These are phyloP conservation scores for Beverwykella pulmonaria DNA, from an alignment of 495 filamentous ascomycete genomes.

Conservation along the genomic window DNA sequence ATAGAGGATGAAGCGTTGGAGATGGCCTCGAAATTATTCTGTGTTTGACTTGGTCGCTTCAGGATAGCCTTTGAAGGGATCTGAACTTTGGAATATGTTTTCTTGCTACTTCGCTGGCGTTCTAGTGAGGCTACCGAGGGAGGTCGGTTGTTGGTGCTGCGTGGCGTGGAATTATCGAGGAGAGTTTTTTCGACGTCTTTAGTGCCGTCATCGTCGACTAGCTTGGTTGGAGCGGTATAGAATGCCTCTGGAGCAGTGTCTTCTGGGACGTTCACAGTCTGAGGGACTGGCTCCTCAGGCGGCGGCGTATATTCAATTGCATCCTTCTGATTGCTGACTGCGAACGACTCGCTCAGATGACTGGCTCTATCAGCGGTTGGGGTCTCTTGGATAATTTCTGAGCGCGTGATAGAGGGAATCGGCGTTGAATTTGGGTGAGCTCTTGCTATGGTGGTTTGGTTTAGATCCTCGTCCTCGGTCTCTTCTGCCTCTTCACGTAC, in stretches of 20 bases:
- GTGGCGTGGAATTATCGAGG: neutral
- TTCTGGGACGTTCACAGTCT: neutral
- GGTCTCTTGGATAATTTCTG: conserved; percentile 33
- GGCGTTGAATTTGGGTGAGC: conserved; percentile 17
- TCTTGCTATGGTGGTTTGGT: conserved; percentile 1
- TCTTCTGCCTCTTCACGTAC: neutral
- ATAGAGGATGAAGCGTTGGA: neutral
- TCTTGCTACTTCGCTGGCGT: neutral
- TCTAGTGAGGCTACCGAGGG: neutral
- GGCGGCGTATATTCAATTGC: conserved; percentile 1
- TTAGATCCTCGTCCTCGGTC: conserved; percentile 13
- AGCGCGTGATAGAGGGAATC: conserved; percentile 5
- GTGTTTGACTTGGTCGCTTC: conserved; percentile 4
- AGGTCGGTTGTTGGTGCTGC: neutral
- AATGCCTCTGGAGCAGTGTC: neutral
- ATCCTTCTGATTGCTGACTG: neutral
- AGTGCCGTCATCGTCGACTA: neutral
- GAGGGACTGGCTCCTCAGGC: neutral
- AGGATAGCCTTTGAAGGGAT: neutral
- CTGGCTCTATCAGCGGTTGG: conserved; percentile 14
- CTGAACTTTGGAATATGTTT: neutral
- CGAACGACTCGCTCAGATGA: neutral
- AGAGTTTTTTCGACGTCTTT: neutral
- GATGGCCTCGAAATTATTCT: neutral
- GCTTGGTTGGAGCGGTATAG: conserved; percentile 5